Evolutionary conservation across 2,329 filamentous ascomycete species (phyloP).

Genomic region (Graphilbum sp.): DNA sequence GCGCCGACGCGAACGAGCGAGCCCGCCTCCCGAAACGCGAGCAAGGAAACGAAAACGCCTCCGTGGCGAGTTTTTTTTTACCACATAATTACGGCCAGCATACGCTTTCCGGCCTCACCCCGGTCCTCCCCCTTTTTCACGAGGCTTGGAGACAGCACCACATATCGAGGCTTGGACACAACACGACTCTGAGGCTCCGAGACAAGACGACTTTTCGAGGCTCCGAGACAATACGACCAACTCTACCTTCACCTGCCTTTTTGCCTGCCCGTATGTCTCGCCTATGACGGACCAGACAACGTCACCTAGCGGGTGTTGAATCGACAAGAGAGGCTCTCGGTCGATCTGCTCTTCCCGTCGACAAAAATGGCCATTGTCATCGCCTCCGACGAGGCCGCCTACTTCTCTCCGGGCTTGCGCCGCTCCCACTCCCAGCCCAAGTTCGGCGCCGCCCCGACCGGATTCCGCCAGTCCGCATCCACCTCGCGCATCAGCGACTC

Average conservation of each 20-base stretch:
- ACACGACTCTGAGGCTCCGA: too few species aligned
- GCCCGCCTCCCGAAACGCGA: too few species aligned
- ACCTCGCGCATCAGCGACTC: constrained; percentile 29
- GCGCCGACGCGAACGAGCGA: neutral
- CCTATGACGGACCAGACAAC: neutral
- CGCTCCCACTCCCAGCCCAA: constrained; percentile 46
- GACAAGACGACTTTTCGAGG: too few species aligned
- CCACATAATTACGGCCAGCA: constrained; percentile 1
- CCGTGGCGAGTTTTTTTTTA: neutral
- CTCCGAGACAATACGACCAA: too few species aligned
- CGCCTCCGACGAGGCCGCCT: constrained; percentile 37
- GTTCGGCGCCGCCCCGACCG: constrained; percentile 27
- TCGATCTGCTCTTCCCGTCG: constrained; percentile 9
- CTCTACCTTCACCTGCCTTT: neutral
- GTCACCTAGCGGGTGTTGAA: constrained; percentile 12
- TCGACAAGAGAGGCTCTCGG: constrained; percentile 10
- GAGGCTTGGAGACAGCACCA: too few species aligned
- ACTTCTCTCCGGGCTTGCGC: constrained; percentile 38
- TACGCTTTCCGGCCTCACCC: too few species aligned
- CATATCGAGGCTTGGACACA: too few species aligned
- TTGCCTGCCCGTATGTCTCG: neutral
- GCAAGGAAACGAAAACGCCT: neutral
- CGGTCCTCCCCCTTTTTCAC: too few species aligned
- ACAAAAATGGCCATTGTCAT: constrained; percentile 39
- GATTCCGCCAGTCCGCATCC: constrained; percentile 28